These are phyloP conservation scores for Auricularia auricula-judae DNA, from an alignment of 768 basidiomycete species.

Conservation along the genomic window DNA sequence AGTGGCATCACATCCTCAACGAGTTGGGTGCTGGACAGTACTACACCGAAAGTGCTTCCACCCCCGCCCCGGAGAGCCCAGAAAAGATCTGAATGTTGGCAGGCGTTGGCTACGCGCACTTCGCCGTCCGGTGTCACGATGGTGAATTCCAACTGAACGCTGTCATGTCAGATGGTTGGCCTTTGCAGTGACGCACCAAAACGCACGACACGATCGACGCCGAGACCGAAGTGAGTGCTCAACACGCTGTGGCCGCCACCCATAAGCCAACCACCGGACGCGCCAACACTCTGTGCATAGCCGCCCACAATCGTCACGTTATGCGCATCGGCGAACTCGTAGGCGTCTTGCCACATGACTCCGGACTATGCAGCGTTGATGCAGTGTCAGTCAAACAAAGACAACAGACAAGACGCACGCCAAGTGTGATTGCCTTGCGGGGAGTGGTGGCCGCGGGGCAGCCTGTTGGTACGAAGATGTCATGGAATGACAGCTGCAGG, in stretches of 20 bases:
- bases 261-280: constrained; percentile 2
- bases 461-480: background rate
- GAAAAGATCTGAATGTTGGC: constrained; percentile 40
- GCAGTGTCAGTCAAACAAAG: no score
- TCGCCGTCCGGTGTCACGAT: constrained; percentile 44
- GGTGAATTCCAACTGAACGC: constrained; percentile 25
- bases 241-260: constrained; percentile 4
- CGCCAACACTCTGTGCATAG: background rate
- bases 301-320: constrained; percentile 4
- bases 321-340: constrained; percentile 2
- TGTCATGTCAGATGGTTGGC: no score
- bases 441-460: background rate
- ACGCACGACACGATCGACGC: constrained; percentile 12
- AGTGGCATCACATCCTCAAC: background rate
- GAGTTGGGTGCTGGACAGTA: constrained; percentile 12
- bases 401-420: background rate
- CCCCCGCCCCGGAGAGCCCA: constrained; percentile 45
- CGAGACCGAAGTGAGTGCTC: background rate
- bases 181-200: no score
- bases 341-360: background rate
- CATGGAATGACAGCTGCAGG: background rate
- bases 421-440: background rate
- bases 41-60: constrained; percentile 37
- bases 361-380: background rate
- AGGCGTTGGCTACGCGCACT: constrained; percentile 31